phyloP scores from a whole-genome alignment of 2,329 filamentous ascomycete genomes.

The Lachnellula subtilissima region DNA sequence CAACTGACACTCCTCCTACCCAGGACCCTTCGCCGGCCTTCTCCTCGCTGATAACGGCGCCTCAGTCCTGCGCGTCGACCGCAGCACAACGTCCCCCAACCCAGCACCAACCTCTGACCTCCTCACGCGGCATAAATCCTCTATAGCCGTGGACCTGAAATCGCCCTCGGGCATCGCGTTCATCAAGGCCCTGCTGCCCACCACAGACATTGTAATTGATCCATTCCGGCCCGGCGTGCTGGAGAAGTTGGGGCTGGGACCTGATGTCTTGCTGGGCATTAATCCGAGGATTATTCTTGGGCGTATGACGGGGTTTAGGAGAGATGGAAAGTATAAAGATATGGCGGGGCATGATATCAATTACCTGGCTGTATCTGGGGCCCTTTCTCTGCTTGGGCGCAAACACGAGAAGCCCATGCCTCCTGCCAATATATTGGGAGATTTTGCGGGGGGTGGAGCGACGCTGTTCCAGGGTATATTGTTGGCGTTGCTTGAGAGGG shows the following conservation, averaged over 20 bases:
- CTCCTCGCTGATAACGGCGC: constrained; percentile 88
- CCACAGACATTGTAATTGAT: constrained; percentile 80
- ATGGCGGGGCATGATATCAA: constrained; percentile 98
- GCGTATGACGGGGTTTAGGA: constrained; percentile 83
- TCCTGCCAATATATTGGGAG: constrained; percentile 78
- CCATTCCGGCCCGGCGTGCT: constrained; percentile 89
- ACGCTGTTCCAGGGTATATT: constrained; percentile 78
- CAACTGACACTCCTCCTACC: constrained; percentile 1
- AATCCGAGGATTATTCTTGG: constrained; percentile 78
- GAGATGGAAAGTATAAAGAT: constrained; percentile 75
- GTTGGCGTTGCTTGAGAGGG: constrained; percentile 67
- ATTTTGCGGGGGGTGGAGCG: constrained; percentile 87
- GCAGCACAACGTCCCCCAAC: constrained; percentile 37
- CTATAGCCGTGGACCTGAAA: constrained; percentile 77
- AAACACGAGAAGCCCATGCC: constrained; percentile 65
- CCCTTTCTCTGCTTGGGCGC: constrained; percentile 70
- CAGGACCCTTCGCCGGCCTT: constrained; percentile 83
- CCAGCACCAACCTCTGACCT: constrained; percentile 59
- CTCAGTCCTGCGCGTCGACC: constrained; percentile 81
- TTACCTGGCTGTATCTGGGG: constrained; percentile 84
- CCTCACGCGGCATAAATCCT: constrained; percentile 75
- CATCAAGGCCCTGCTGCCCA: constrained; percentile 57
- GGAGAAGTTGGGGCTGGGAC: constrained; percentile 75
- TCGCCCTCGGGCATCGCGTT: constrained; percentile 57
- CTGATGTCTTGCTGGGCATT: constrained; percentile 55